These are phyloP conservation scores for Sporopachydermia cereana DNA, from an alignment of 1,139 yeast genomes.

Conservation along the genomic window DNA sequence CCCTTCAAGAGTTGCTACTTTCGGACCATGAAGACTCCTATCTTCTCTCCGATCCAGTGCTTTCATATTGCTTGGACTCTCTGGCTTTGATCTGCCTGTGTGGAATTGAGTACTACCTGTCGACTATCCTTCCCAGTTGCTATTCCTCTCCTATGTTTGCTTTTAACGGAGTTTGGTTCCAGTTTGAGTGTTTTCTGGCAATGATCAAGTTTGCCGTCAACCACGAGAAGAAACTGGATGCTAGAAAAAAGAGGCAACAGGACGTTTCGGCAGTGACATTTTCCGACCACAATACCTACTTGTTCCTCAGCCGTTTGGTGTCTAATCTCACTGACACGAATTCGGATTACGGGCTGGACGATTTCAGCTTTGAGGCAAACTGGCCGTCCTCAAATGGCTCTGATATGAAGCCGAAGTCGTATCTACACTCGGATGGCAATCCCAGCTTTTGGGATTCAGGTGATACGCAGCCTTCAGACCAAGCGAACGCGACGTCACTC, in stretches of 20 bases:
- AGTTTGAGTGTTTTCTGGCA: slow-evolving; percentile 4
- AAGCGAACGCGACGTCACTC: background rate
- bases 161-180: slow-evolving; percentile 4
- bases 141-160: slow-evolving; percentile 5
- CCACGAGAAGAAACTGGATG: background rate
- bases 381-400: background rate
- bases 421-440: background rate
- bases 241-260: background rate
- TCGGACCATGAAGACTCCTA: background rate
- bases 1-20: background rate
- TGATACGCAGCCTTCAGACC: background rate
- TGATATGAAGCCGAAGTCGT: background rate
- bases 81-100: slow-evolving; percentile 3
- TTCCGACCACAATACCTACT: background rate
- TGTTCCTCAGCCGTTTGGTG: background rate
- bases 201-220: slow-evolving; percentile 1
- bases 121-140: background rate
- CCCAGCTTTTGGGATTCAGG: background rate
- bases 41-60: background rate
- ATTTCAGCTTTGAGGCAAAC: background rate
- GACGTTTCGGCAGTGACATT: background rate
- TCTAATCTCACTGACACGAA: background rate
- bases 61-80: background rate
- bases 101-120: slow-evolving; percentile 1
- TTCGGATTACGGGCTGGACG: background rate